These are phyloP conservation scores for Dactylellina drechsleri DNA, from an alignment of 2,329 filamentous ascomycete species.

Conservation along the genomic window DNA sequence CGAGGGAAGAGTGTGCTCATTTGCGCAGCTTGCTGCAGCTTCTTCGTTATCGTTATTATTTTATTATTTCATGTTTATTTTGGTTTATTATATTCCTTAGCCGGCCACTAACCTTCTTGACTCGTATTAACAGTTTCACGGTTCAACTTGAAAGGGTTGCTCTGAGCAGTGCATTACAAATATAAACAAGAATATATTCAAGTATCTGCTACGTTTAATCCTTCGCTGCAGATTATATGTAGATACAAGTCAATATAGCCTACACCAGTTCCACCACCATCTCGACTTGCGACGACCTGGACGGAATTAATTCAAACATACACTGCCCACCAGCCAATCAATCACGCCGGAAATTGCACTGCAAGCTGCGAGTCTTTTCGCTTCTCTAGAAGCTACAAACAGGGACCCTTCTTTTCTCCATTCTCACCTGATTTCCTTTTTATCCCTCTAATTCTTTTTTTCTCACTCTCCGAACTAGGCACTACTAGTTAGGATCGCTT, in stretches of 20 bases:
- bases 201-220: too few relatives aligned
- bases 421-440: slow-evolving; percentile 49
- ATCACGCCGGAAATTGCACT: slow-evolving; percentile 24
- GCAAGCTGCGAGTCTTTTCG: slow-evolving; percentile 37
- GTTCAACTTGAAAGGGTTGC: background rate
- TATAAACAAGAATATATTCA: background rate
- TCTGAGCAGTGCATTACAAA: background rate
- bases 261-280: slow-evolving; percentile 9
- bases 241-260: slow-evolving; percentile 3
- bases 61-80: slow-evolving; percentile 10
- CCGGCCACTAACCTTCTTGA: too few relatives aligned
- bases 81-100: slow-evolving; percentile 1
- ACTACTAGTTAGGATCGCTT: background rate
- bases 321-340: slow-evolving; percentile 18
- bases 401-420: background rate
- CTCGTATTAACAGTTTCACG: too few relatives aligned
- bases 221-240: too few relatives aligned
- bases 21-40: too few relatives aligned
- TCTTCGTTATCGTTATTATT: background rate
- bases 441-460: background rate
- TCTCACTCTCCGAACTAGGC: background rate
- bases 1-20: too few relatives aligned
- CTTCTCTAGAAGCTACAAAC: slow-evolving; percentile 26
- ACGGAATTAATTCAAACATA: background rate
- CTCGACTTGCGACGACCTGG: background rate